Base-by-base conservation (phyloP, 2,329 filamentous ascomycete species). In the Beauveria scarabaeidicola region DNA sequence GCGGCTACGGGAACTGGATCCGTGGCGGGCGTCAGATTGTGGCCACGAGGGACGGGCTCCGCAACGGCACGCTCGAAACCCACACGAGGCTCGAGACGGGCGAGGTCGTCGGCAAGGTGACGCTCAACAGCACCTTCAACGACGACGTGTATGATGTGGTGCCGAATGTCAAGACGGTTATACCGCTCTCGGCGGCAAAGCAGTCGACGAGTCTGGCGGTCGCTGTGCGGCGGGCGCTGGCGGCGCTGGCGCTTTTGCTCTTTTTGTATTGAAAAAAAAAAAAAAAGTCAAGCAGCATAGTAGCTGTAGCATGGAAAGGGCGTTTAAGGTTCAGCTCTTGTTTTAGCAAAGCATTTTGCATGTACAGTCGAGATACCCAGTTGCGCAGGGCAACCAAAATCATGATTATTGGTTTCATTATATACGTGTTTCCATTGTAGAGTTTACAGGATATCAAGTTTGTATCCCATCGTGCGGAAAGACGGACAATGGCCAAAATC, bases 1-100 rank as follows among this genome's bases (percentile, higher is more conserved):
- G 85, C 0, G 85, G 86, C 0, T 87, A 87, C 63, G 81, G 83
- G 0, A 73, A 74, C 40, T 85, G 80, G 79, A 76, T 77, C 8
- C 77, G 84, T 0, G 85, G 84, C 1, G 75, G 77, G 5, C 73
- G 82, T 1, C 64, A 66, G 48, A 43, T 66, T 7, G 59, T 61
- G 13, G 29, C 64, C 13, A 54, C 40, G 3, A 48, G 58, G 3
- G 62, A 63, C 9, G 77, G 81, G 61, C 68, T 85, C 21, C 63
- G 73, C 2, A 44, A 68, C 25, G 63, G 71, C 15, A 74, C 75
- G 36, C 67, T 82, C 0, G 74, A 81, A 52, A 84, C 81, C 0
- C 86, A 81, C 80, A 78, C 83, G 44, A 73, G 81, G 3, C 71
- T 86, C 48, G 82, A 85, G 64, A 75, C 78, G 54, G 78, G 79